Base-by-base conservation (phyloP, 176 grass and related monocot genomes). In the Zoysia japonica region DNA sequence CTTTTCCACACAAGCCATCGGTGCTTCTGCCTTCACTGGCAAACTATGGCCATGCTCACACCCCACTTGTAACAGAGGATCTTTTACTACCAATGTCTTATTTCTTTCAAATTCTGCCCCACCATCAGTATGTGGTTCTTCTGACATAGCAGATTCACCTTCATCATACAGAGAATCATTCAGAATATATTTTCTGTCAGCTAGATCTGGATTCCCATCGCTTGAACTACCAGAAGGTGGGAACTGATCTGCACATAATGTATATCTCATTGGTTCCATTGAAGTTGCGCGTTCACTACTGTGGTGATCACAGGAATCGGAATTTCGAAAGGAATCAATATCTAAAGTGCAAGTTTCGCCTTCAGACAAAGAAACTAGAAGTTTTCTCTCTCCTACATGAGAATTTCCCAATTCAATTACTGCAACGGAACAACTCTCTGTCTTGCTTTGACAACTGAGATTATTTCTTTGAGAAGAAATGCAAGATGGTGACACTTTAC, bases 21-120 rank as follows among this genome's bases (percentile, higher is more conserved):
- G 50, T 8, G 28, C 45, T 73, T 69, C 67, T 15, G 9, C 6
- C 41, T 76, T 35, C 19, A 75, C 54, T 48, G 70, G 75, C 46
- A 76, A 77, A 67, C 60, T 74, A 55, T 49, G 36, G 67, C 57
- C 45, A 67, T 1, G 17, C 12, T 64, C 71, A 85, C 5, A 5
- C 39, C 12, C 70, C 20, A 84, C 14, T 36, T 79, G 40, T 59
- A 68, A 70, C 41, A 69, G 51, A 3, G 19, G 56, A 43, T 60
- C 43, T 70, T 76, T 65, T 12, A 54, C 17, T 36, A 6, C 17
- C 52, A 52, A 17, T 63, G 41, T 17, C 75, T 63, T 66, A 13
- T 83, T 83, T 67, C 16, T 78, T 61, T 60, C 42, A 41, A 75
- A 61, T 61, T 88, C 47, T 65, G 77, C 72, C 50, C 52, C n/a